These are phyloP conservation scores for Melaleuca quinquenervia DNA, from an alignment of 345 rosid genomes.

Conservation along the genomic window DNA sequence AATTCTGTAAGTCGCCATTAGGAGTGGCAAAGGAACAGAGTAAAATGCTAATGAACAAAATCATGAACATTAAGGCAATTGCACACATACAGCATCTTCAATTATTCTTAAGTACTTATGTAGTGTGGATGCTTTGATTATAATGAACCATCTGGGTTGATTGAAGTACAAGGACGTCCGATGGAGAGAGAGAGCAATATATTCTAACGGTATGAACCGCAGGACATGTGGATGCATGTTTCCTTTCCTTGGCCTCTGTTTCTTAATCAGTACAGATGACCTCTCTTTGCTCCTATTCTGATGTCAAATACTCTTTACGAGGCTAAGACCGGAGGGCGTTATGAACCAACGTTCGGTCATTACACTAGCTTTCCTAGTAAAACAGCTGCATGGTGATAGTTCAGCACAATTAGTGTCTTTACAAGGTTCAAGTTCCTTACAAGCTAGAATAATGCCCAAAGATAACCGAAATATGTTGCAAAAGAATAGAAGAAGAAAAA, in stretches of 20 bases:
- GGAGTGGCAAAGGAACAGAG: neutral
- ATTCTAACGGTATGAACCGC: neutral
- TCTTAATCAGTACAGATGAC: neutral
- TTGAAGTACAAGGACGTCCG: neutral
- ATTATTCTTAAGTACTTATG: neutral
- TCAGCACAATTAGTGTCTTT: neutral
- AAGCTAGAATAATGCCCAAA: neutral
- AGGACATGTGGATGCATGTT: neutral
- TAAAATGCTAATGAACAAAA: neutral
- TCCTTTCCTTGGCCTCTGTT: neutral
- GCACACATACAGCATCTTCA: neutral
- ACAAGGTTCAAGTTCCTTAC: neutral
- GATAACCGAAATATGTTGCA: neutral
- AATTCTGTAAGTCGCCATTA: neutral
- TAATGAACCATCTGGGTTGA: neutral
- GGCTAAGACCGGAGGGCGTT: neutral
- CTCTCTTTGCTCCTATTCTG: neutral
- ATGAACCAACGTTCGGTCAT: neutral
- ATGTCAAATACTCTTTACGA: neutral
- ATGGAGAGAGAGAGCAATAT: neutral
- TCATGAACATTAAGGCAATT: neutral
- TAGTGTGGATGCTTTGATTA: neutral
- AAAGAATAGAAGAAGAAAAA: neutral
- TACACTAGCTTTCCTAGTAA: neutral
- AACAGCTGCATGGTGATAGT: neutral